These are phyloP conservation scores for Hymenoscyphus repandus DNA, from an alignment of 2,329 filamentous ascomycete genomes.

Conservation along the genomic window DNA sequence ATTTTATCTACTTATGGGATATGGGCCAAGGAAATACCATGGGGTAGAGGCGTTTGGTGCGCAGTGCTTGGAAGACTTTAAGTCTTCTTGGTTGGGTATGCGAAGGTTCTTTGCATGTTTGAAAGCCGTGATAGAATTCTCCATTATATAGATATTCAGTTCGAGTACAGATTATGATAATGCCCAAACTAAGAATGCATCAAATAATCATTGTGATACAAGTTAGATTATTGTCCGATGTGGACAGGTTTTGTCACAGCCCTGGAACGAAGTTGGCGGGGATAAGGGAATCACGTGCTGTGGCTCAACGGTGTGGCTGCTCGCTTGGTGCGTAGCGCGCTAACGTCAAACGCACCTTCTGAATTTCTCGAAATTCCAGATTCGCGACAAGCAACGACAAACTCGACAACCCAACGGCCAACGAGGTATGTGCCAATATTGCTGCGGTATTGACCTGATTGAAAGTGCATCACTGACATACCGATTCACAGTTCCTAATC, in stretches of 20 bases:
- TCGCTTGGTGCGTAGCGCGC: not conserved
- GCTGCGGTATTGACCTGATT: not conserved
- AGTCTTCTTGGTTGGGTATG: not conserved
- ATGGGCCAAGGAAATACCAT: not conserved
- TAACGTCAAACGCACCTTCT: not conserved
- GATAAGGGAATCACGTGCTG: not conserved
- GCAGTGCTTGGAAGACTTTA: not conserved
- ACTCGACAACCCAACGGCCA: constrained; percentile 15
- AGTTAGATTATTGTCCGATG: not conserved
- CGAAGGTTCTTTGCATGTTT: not conserved
- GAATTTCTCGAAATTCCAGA: constrained; percentile 10
- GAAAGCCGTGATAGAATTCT: no score
- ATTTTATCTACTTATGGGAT: not conserved
- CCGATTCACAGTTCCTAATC: constrained; percentile 22
- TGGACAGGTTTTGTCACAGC: no score
- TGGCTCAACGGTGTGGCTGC: not conserved
- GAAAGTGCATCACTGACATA: constrained; percentile 7
- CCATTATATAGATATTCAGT: not conserved
- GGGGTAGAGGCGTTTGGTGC: not conserved
- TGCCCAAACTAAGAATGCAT: no score
- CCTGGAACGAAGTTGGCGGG: no score
- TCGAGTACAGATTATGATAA: no score
- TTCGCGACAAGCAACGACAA: constrained; percentile 18
- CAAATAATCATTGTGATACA: not conserved
- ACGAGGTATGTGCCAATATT: constrained; percentile 17